Evolutionary conservation across 148 eudicot species (phyloP).

Genomic region (Spergularia marina): DNA sequence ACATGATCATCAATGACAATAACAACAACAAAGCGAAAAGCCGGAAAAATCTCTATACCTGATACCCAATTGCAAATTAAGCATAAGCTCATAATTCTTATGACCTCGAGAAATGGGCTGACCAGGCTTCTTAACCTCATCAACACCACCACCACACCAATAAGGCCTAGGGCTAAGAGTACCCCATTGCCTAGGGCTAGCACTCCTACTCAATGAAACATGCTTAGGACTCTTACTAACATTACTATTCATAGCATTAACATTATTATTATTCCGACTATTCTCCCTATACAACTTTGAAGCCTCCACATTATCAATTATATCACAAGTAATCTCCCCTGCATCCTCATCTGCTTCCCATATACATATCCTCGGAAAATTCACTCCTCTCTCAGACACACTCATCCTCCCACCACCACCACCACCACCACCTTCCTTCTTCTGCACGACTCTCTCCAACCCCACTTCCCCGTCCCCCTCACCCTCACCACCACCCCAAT

Average conservation of each 20-base stretch:
- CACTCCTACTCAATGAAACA: constrained; percentile 15
- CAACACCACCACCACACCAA: constrained; percentile 43
- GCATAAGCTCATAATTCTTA: constrained; percentile 70
- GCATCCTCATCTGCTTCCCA: constrained; percentile 54
- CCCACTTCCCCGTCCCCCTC: background rate
- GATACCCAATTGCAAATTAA: constrained; percentile 64
- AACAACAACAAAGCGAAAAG: background rate
- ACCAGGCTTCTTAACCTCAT: constrained; percentile 52
- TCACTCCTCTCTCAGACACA: constrained; percentile 40
- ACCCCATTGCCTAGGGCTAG: constrained; percentile 25
- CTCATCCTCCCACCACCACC: constrained; percentile 27
- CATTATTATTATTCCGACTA: constrained; percentile 20
- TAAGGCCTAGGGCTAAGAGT: constrained; percentile 30
- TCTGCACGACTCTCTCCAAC: background rate
- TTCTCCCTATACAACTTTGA: constrained; percentile 38
- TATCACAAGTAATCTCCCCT: constrained; percentile 52
- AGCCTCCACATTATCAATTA: constrained; percentile 37
- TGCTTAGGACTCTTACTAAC: constrained; percentile 24
- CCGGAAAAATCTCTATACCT: constrained; percentile 30
- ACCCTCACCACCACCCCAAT: constrained; percentile 29
- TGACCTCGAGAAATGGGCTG: constrained; percentile 48
- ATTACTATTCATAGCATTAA: no score
- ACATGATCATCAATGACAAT: background rate
- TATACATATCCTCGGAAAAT: constrained; percentile 47
- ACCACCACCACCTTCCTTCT: constrained; percentile 20